Conservation (phyloP, 2,329 filamentous ascomycete genomes). For the Hymenotorrendiella dingleyae region DNA sequence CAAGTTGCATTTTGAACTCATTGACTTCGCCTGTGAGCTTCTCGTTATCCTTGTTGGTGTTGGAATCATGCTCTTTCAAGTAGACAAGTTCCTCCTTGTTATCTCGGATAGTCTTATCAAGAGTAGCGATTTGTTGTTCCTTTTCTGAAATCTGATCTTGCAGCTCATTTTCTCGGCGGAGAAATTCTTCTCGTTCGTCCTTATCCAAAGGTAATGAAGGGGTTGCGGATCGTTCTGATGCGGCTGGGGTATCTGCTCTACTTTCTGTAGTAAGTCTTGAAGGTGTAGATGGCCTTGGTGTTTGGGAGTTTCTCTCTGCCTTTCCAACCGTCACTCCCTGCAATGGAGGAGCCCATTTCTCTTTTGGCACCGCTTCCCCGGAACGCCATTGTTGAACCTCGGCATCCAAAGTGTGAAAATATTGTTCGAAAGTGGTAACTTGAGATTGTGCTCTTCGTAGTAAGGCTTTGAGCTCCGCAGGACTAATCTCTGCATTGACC, state of each 20-base stretch:
- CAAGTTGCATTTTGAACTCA: constrained; percentile 92
- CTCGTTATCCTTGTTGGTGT: constrained; percentile 85
- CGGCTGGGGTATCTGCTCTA: constrained; percentile 54
- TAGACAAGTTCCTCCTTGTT: constrained; percentile 80
- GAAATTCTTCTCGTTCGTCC: constrained; percentile 93
- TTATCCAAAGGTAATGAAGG: constrained; percentile 87
- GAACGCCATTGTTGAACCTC: constrained; percentile 84
- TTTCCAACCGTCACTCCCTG: constrained; percentile 48
- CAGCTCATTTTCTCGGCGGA: constrained; percentile 91
- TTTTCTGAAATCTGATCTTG: constrained; percentile 95
- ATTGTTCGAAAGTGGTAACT: constrained; percentile 80
- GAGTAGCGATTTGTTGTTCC: constrained; percentile 72
- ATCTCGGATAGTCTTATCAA: constrained; percentile 75
- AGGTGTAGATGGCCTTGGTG: constrained; percentile 52
- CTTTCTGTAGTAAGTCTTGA: constrained; percentile 51
- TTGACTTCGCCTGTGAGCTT: constrained; percentile 79
- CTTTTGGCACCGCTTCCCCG: constrained; percentile 82
- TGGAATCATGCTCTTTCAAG: constrained; percentile 79
- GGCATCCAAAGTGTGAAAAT: constrained; percentile 75
- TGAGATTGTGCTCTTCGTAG: constrained; percentile 90
- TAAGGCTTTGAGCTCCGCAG: constrained; percentile 86
- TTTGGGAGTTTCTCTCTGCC: constrained; percentile 37
- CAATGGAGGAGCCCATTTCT: constrained; percentile 73
- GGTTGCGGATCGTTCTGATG: constrained; percentile 79
- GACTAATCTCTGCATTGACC: constrained; percentile 96